Conservation (phyloP, 2,329 filamentous ascomycete species). For the Canariomyces notabilis region DNA sequence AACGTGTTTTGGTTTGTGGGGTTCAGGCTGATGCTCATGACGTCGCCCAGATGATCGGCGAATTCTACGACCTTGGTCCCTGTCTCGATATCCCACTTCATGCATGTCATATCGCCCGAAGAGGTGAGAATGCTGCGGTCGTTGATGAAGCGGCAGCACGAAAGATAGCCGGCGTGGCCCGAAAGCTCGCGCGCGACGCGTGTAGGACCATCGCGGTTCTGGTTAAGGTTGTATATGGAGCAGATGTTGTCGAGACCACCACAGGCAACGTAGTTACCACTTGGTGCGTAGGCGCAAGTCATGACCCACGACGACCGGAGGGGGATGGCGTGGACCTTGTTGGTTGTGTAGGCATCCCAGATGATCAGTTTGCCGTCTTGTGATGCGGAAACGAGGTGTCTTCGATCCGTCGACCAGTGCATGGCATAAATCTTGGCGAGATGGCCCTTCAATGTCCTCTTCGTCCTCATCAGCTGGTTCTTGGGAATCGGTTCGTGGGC, state of each 20-base stretch:
- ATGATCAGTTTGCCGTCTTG: constrained; percentile 99
- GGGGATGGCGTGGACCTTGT: constrained; percentile 98
- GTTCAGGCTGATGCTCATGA: constrained; percentile 99
- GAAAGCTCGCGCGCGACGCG: constrained; percentile 93
- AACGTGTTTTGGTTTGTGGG: constrained; percentile 99
- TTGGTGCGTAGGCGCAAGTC: constrained; percentile 98
- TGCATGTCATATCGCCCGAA: constrained; percentile 98
- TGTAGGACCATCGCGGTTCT: constrained; percentile 89
- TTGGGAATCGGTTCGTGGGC: constrained; percentile 87
- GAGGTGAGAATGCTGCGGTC: constrained; percentile 96
- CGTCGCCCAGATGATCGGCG: constrained; percentile 94
- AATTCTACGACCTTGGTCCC: constrained; percentile 97
- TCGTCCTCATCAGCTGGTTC: constrained; percentile 92
- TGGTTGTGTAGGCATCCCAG: constrained; percentile 99
- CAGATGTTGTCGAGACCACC: constrained; percentile 99
- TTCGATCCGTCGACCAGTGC: constrained; percentile 98
- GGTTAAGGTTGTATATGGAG: constrained; percentile 98
- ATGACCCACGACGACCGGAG: constrained; percentile 98
- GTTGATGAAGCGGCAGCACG: constrained; percentile 98
- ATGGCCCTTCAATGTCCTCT: constrained; percentile 95
- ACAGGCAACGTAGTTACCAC: constrained; percentile 96
- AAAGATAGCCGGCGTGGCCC: constrained; percentile 93
- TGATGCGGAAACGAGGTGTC: constrained; percentile 94
- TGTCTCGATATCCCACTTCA: constrained; percentile 99
- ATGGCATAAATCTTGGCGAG: constrained; percentile 99